Conservation (phyloP, 768 basidiomycete species). For the Inosperma sp. region DNA sequence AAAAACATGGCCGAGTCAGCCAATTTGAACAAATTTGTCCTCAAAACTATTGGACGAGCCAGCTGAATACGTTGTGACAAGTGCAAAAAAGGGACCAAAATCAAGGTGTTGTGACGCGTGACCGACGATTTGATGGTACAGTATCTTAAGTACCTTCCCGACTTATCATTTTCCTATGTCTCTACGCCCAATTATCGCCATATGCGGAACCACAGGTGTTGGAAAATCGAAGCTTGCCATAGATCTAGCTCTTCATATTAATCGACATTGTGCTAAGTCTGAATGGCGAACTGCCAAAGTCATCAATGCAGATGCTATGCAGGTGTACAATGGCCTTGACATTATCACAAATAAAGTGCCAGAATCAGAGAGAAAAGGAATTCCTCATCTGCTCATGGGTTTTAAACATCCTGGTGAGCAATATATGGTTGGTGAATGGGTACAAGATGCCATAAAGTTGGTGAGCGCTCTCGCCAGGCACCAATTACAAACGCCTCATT, state of each 20-base stretch:
- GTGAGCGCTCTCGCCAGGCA: constrained; percentile 42
- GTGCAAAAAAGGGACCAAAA: too few relatives aligned
- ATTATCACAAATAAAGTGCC: constrained; percentile 94
- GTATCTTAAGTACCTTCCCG: too few relatives aligned
- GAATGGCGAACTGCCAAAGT: constrained; percentile 64
- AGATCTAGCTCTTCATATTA: constrained; percentile 68
- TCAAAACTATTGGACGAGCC: too few relatives aligned
- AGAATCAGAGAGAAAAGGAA: constrained; percentile 63
- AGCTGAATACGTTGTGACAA: too few relatives aligned
- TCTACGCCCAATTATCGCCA: constrained; percentile 65
- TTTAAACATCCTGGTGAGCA: constrained; percentile 85
- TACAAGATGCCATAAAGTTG: constrained; percentile 69
- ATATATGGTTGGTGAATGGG: constrained; percentile 85
- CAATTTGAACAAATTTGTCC: too few relatives aligned
- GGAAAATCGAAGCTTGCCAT: constrained; percentile 93
- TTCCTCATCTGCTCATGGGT: constrained; percentile 87
- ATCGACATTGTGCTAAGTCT: constrained; percentile 30
- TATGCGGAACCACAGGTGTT: constrained; percentile 93
- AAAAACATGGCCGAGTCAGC: too few relatives aligned
- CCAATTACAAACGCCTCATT: constrained; percentile 8
- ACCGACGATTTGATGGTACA: too few relatives aligned
- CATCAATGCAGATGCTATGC: constrained; percentile 98
- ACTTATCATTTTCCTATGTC: too few relatives aligned
- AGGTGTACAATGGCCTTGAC: constrained; percentile 88
- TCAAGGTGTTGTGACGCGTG: background rate